Base-by-base conservation (phyloP, 2,329 filamentous ascomycete genomes). In the Botrytis paeoniae region DNA sequence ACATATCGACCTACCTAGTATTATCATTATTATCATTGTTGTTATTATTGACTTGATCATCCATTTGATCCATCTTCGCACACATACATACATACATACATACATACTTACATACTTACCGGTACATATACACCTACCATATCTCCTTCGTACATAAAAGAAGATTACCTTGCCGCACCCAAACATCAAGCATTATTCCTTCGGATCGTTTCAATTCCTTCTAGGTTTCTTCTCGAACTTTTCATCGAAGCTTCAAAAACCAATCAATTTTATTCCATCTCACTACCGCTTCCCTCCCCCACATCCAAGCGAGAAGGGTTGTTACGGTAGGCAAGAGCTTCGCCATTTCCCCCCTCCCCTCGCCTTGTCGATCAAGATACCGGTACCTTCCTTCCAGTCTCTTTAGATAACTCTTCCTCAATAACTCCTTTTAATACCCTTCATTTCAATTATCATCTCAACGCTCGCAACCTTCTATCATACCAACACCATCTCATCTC, bases 201-300 rank as follows among this genome's bases (percentile, higher is more conserved):
- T 41, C 25, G 41, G 39, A 45, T 62, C 35, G 39, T 29, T 72
- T 72, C 70, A 39, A 72, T 72, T 72, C 62, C 70, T 72, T 72
- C 70, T 68, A 72, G 62, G 25, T 59, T 68, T 68, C 70, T 72
- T 72, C 70, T 72, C 69, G 69, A 71, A 72, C 37, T 48, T 72
- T 61, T 60, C 45, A 51, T 65, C 41, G 69, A 71, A 71, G 59
- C 39, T 39, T 37, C 57, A 62, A 66, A 39, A 43, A 5, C 70
- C 70, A 71, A 71, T 71, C 63, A 51, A 66, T 51, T 66, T 66
- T 29, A 37, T 66, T 54, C 64, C 63, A 66, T 51, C 63, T 66
- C 63, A 66, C 63, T 71, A 37, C 70, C 61, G 48, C 51, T 61
- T 14, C 69, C 32, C 61, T 32, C 69, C 60, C 61, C 61, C 69